These are phyloP conservation scores for Plenodomus tracheiphilus DNA, from an alignment of 2,329 filamentous ascomycete genomes.

Conservation along the genomic window DNA sequence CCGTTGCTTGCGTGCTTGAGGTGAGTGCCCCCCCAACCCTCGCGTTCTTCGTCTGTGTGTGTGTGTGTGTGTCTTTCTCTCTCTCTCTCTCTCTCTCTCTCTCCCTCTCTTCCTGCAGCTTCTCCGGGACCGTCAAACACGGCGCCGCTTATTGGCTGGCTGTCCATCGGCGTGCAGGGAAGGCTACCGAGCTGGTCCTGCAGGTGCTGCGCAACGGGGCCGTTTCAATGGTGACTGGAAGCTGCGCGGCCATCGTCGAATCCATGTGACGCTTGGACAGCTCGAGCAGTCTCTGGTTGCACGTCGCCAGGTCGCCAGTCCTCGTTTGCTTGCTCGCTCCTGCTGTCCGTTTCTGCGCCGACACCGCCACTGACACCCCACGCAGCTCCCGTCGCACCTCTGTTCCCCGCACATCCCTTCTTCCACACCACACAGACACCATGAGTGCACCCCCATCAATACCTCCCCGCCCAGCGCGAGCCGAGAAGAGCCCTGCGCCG, in stretches of 20 bases:
- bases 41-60: no score
- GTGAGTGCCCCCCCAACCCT: neutral
- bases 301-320: constrained; percentile 21
- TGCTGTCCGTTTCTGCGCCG: constrained; percentile 15
- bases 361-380: constrained; percentile 28
- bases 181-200: constrained; percentile 20
- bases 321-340: constrained; percentile 16
- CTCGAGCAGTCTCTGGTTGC: no score
- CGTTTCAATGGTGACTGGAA: constrained; percentile 17
- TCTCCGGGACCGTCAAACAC: constrained; percentile 17
- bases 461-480: constrained; percentile 65
- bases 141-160: constrained; percentile 18
- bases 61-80: no score
- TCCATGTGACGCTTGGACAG: no score
- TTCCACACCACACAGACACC: constrained; percentile 25
- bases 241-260: neutral
- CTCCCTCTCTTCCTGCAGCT: constrained; percentile 18
- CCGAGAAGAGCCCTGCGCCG: constrained; percentile 49
- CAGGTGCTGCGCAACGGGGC: constrained; percentile 21
- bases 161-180: constrained; percentile 10
- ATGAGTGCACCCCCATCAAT: constrained; percentile 58
- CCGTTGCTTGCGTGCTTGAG: neutral
- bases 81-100: no score
- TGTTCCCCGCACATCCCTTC: constrained; percentile 17
- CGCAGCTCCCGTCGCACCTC: constrained; percentile 15